phyloP scores from a whole-genome alignment of 2,329 filamentous ascomycete species.

The Zasmidium citrigriseum region DNA sequence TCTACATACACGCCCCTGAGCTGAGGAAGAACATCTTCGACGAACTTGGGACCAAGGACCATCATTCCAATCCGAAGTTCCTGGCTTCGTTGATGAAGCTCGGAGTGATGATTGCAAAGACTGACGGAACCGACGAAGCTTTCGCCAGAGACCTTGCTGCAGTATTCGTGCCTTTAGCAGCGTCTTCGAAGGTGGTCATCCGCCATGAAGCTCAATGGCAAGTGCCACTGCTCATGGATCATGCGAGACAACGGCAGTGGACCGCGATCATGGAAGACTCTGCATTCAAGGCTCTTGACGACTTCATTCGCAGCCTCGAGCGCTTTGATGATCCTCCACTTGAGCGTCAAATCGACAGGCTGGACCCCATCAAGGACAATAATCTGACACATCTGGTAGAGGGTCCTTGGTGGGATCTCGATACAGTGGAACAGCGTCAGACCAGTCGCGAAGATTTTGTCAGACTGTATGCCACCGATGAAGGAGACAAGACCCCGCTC shows the following conservation, averaged over 20 bases:
- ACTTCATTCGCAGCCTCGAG: conserved; percentile 46
- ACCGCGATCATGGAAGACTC: conserved; percentile 39
- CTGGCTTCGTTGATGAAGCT: conserved; percentile 51
- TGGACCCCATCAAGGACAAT: conserved; percentile 47
- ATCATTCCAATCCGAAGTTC: conserved; percentile 50
- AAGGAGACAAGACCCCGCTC: neutral
- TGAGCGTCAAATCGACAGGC: conserved; percentile 40
- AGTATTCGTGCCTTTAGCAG: conserved; percentile 45
- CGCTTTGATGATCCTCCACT: conserved; percentile 43
- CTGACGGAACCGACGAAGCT: conserved; percentile 36
- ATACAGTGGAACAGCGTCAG: conserved; percentile 42
- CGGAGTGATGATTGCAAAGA: conserved; percentile 43
- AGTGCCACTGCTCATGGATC: conserved; percentile 46
- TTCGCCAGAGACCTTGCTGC: conserved; percentile 44
- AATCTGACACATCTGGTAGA: conserved; percentile 48
- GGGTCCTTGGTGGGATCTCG: conserved; percentile 47
- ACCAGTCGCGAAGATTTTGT: conserved; percentile 44
- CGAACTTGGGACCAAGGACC: conserved; percentile 42
- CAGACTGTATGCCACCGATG: conserved; percentile 35
- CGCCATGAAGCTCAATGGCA: conserved; percentile 55
- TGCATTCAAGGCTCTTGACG: conserved; percentile 44
- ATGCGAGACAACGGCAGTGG: conserved; percentile 41
- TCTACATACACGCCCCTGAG: conserved; percentile 39
- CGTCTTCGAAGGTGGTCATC: conserved; percentile 54
- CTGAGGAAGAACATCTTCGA: conserved; percentile 38